Conservation (phyloP, 257 asterid genomes). For the Capsicum chinense region DNA sequence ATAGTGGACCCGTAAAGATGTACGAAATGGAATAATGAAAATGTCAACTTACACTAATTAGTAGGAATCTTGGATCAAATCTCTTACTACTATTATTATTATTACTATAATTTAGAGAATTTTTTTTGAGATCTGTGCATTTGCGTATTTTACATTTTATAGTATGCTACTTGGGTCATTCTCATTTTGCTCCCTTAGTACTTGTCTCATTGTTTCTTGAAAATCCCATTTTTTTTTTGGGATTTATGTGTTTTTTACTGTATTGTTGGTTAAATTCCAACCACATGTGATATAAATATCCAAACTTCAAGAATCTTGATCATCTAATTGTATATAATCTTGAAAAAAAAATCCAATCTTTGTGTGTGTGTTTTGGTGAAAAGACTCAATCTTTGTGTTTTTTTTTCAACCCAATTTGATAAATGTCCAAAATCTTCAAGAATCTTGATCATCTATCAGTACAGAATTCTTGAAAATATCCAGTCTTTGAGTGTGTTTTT, state of each 20-base stretch:
- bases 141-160: not conserved
- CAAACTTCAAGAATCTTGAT: too few species aligned
- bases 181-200: not conserved
- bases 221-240: not conserved
- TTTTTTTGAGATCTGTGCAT: constrained; percentile 24
- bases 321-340: constrained; percentile 8
- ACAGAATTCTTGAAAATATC: constrained; percentile 7
- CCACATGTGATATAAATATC: not conserved
- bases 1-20: too few species aligned
- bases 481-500: too few species aligned
- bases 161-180: not conserved
- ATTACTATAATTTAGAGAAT: not conserved
- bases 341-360: not conserved
- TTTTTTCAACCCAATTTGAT: not conserved
- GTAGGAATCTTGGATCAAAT: constrained; percentile 21
- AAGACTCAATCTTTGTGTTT: too few species aligned
- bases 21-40: not conserved
- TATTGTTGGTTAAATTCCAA: constrained; percentile 5
- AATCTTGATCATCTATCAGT: not conserved
- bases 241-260: not conserved
- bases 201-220: constrained; percentile 20
- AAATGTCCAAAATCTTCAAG: not conserved
- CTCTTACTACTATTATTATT: not conserved
- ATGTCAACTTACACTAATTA: not conserved
- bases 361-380: too few species aligned